phyloP scores from a whole-genome alignment of 768 basidiomycete genomes.

The Hemileccinum rubropunctum region DNA sequence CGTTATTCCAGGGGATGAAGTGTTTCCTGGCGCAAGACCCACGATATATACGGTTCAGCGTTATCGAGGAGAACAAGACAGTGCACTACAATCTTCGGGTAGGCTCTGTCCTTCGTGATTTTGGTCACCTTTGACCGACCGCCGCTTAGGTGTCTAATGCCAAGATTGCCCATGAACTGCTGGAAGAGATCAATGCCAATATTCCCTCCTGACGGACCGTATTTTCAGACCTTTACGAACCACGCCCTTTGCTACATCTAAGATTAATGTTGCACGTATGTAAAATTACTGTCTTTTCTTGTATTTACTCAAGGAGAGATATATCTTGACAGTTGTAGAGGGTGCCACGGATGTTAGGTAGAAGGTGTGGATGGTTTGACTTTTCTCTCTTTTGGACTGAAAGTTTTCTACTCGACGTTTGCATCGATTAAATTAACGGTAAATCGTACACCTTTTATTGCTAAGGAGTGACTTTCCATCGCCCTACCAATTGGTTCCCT shows the following conservation, averaged over 20 bases:
- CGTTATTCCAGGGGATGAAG: slow-evolving; percentile 76
- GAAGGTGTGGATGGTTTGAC: slow-evolving; percentile 10
- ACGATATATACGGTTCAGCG: slow-evolving; percentile 74
- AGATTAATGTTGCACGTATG: slow-evolving; percentile 33
- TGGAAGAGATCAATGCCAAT: slow-evolving; percentile 50
- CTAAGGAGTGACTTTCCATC: slow-evolving; percentile 55
- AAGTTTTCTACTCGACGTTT: slow-evolving; percentile 2
- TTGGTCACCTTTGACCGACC: background rate
- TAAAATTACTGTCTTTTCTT: slow-evolving; percentile 30
- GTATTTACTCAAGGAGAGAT: slow-evolving; percentile 27
- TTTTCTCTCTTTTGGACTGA: slow-evolving; percentile 12
- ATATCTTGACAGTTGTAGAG: slow-evolving; percentile 22
- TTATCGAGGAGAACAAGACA: slow-evolving; percentile 57
- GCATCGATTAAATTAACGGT: slow-evolving; percentile 26
- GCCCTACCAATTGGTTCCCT: slow-evolving; percentile 73
- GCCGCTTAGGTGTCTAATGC: slow-evolving; percentile 57
- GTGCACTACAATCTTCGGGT: slow-evolving; percentile 79
- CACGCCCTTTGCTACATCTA: slow-evolving; percentile 28
- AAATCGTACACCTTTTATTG: slow-evolving; percentile 24
- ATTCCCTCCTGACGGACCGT: slow-evolving; percentile 34
- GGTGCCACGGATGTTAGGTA: slow-evolving; percentile 11
- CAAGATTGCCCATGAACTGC: slow-evolving; percentile 67
- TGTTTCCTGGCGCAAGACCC: slow-evolving; percentile 73
- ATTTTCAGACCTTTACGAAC: slow-evolving; percentile 11
- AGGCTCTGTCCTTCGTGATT: slow-evolving; percentile 20